A percentile compares a stretch with the other conserved stretches of the same genome.
phyloP scores from a whole-genome alignment of 108 stramenopile genomes.

The Nitzschia sp. region DNA sequence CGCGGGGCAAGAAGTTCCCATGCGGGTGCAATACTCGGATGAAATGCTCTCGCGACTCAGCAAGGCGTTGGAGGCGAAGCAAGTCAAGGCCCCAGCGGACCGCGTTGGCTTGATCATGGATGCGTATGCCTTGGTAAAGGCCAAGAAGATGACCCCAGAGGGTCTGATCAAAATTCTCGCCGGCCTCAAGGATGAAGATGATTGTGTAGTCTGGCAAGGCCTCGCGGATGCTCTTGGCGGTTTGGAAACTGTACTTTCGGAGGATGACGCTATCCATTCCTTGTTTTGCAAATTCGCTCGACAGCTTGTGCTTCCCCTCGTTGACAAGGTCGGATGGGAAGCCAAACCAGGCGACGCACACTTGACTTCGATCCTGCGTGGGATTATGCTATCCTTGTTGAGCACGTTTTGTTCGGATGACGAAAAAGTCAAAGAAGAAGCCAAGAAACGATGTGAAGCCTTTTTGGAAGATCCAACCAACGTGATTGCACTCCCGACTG shows the following conservation, averaged over 20 bases:
- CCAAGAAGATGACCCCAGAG: constrained; percentile 82
- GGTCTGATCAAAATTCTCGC: constrained; percentile 76
- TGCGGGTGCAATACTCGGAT: constrained; percentile 83
- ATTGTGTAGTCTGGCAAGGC: constrained; percentile 88
- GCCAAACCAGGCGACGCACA: constrained; percentile 77
- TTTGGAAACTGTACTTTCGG: constrained; percentile 70
- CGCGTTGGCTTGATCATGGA: constrained; percentile 89
- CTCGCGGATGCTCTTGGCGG: constrained; percentile 76
- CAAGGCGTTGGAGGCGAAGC: constrained; percentile 59
- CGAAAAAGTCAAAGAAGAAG: constrained; percentile 71
- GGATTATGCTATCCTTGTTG: constrained; percentile 85
- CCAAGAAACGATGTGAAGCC: constrained; percentile 71
- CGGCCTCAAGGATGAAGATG: constrained; percentile 82
- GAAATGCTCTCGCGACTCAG: constrained; percentile 77
- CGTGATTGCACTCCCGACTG: constrained; percentile 74
- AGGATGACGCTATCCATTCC: constrained; percentile 61
- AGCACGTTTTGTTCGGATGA: constrained; percentile 82
- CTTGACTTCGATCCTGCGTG: constrained; percentile 82
- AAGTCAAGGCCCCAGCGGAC: constrained; percentile 70
- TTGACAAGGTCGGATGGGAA: constrained; percentile 88
- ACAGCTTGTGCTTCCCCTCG: constrained; percentile 64
- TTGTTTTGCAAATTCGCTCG: constrained; percentile 67
- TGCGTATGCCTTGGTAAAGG: constrained; percentile 91
- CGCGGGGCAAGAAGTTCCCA: constrained; percentile 93
- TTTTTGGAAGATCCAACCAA: constrained; percentile 77